phyloP scores from a whole-genome alignment of 805 yeast species.

The Metschnikowia orientalis region DNA sequence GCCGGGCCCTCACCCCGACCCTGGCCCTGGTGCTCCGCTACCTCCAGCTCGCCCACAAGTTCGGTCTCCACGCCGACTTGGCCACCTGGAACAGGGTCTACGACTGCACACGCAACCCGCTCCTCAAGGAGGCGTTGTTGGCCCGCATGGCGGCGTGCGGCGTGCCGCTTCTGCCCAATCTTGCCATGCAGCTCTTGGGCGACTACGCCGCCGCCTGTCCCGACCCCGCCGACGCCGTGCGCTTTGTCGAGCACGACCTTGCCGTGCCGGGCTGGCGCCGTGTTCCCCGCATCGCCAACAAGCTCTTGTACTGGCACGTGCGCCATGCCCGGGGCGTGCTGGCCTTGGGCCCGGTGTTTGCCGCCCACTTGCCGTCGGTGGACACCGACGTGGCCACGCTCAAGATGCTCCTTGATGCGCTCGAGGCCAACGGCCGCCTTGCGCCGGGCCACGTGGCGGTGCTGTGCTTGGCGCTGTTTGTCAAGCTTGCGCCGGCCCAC shows the following conservation, averaged over 20 bases:
- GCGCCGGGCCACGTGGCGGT: constrained; percentile 3
- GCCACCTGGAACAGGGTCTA: constrained; percentile 36
- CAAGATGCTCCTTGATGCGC: constrained; percentile 10
- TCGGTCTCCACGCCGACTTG: constrained; percentile 27
- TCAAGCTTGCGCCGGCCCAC: constrained; percentile 1
- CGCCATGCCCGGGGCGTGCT: constrained; percentile 5
- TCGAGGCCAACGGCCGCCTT: constrained; percentile 12
- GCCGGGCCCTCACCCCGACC: constrained; percentile 31
- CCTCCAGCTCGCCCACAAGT: constrained; percentile 24
- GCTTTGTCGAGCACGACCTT: constrained; percentile 34
- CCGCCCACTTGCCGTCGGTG: constrained; percentile 1
- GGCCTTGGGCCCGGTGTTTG: constrained; percentile 4
- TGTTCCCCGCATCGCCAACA: constrained; percentile 27
- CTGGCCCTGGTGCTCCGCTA: constrained; percentile 29
- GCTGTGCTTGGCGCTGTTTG: constrained; percentile 6
- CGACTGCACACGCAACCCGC: constrained; percentile 35
- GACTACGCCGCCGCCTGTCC: constrained; percentile 32
- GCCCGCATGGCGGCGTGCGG: constrained; percentile 28
- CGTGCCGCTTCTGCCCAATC: constrained; percentile 31
- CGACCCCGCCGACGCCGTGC: constrained; percentile 23
- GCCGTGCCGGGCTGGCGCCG: constrained; percentile 25
- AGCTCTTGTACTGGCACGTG: constrained; percentile 20
- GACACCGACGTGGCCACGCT: constrained; percentile 11
- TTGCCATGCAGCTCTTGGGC: constrained; percentile 28
- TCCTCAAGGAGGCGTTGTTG: constrained; percentile 34